Conservation (phyloP, 148 eudicot genomes). For the Rhododendron ovatum region DNA sequence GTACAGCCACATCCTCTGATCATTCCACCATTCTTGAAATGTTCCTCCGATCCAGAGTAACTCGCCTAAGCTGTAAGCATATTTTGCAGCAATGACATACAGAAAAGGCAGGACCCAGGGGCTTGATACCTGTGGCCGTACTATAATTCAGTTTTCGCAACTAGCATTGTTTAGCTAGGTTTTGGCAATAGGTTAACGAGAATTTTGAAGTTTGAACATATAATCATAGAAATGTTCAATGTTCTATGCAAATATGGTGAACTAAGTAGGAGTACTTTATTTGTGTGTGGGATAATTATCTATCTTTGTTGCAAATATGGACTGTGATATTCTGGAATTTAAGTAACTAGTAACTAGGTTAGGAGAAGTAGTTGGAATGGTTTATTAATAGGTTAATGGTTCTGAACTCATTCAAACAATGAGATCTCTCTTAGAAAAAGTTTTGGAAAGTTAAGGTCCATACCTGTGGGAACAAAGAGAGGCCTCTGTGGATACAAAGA, state of each 20-base stretch:
- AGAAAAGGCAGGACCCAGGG: conserved; percentile 46
- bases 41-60: conserved; percentile 37
- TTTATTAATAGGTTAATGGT: background rate
- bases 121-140: conserved; percentile 39
- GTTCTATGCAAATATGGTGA: background rate
- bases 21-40: conserved; percentile 53
- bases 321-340: background rate
- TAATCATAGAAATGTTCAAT: background rate
- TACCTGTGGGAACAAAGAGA: conserved; percentile 31
- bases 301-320: background rate
- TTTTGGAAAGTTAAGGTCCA: background rate
- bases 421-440: background rate
- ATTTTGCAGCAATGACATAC: conserved; percentile 24
- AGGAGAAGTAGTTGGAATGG: background rate
- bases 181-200: background rate
- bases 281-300: background rate
- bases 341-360: background rate
- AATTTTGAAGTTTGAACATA: background rate
- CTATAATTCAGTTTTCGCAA: background rate
- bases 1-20: conserved; percentile 65
- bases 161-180: too few species aligned
- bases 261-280: background rate
- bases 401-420: background rate
- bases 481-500: conserved; percentile 12
- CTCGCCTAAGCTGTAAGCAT: conserved; percentile 38